A percentile compares a stretch with the other conserved stretches of the same genome.
Evolutionary conservation across 225 moss, liverwort and hornwort genomes (phyloP).

Genomic region (Rhytidiadelphus loreus): DNA sequence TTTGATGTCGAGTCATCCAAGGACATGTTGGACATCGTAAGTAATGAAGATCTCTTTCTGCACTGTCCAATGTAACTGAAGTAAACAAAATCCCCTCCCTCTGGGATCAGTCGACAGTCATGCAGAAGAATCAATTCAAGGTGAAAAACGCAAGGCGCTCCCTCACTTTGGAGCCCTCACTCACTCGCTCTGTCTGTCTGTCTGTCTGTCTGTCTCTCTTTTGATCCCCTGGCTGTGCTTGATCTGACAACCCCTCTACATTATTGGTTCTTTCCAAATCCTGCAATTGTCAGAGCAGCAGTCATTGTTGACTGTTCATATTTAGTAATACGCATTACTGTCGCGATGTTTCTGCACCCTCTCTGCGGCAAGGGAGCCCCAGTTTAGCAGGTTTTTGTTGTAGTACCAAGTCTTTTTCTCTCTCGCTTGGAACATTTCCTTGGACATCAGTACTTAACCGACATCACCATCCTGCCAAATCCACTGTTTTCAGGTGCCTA

Average conservation of each 20-base stretch:
- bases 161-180: background rate
- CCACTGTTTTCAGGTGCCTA: background rate
- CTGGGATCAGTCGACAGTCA: background rate
- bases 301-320: background rate
- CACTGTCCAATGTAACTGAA: background rate
- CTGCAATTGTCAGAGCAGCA: background rate
- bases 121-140: background rate
- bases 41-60: background rate
- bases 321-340: background rate
- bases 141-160: background rate
- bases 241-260: background rate
- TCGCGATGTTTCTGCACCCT: background rate
- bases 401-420: background rate
- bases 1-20: background rate
- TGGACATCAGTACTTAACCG: background rate
- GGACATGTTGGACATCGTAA: too few relatives aligned
- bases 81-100: background rate
- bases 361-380: background rate
- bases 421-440: background rate
- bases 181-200: too few relatives aligned
- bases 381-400: background rate
- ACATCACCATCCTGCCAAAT: background rate
- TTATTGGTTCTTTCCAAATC: constrained; percentile 1
- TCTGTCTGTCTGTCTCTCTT: background rate
- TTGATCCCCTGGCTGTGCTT: background rate